Evolutionary conservation across 164 flowering plant genomes (phyloP).

Genomic region (Hamamelis virginiana): DNA sequence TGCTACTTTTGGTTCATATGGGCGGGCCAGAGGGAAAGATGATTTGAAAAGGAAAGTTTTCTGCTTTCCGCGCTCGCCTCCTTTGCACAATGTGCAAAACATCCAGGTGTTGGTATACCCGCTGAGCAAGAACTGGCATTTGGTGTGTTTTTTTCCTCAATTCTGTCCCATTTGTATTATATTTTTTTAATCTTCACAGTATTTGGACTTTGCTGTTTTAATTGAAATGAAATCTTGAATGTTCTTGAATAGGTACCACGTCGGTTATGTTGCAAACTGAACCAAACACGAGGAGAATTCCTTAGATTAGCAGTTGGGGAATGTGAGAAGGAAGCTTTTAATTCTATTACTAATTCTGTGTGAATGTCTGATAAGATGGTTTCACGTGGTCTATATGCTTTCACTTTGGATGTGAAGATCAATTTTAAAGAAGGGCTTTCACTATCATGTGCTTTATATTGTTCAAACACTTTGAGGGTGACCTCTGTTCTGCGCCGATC

Average conservation of each 20-base stretch:
- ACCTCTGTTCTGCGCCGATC: not conserved
- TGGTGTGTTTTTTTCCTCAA: constrained; percentile 33
- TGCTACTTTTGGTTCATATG: constrained; percentile 45
- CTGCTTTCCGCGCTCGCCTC: constrained; percentile 50
- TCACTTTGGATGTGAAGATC: not conserved
- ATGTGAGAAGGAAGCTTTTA: constrained; percentile 38
- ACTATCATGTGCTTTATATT: not conserved
- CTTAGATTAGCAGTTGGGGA: constrained; percentile 46
- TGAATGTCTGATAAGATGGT: constrained; percentile 23
- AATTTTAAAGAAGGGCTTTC: not conserved
- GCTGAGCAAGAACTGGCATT: constrained; percentile 49
- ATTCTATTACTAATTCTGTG: constrained; percentile 23
- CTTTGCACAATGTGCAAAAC: constrained; percentile 37
- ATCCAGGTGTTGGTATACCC: constrained; percentile 47
- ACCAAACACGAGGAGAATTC: constrained; percentile 30
- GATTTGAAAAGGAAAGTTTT: constrained; percentile 53
- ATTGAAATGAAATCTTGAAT: not conserved
- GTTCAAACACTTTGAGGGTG: not conserved
- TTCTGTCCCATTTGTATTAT: not conserved
- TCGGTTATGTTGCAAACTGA: constrained; percentile 50
- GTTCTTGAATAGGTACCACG: constrained; percentile 42
- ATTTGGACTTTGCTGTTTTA: not conserved
- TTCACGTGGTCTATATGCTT: not conserved
- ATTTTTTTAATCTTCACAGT: not conserved
- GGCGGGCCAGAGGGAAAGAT: constrained; percentile 32